Evolutionary conservation across 2,329 filamentous ascomycete genomes (phyloP).

Genomic region (Diplocarpon rosae): DNA sequence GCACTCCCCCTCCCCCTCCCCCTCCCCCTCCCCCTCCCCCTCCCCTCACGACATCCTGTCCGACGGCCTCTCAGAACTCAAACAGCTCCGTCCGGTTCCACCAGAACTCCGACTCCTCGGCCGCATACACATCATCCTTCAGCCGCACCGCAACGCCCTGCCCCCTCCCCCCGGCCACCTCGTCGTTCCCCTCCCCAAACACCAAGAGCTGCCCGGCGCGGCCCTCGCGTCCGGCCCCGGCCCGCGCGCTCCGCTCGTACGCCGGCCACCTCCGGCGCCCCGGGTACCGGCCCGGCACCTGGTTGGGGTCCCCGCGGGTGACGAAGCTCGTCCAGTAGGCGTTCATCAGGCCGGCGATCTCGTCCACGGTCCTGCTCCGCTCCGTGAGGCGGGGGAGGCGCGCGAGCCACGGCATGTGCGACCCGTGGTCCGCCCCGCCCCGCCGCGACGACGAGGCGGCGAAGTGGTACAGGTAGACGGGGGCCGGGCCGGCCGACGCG

Average conservation of each 20-base stretch:
- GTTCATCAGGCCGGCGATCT: constrained; percentile 23
- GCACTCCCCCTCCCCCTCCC: no score
- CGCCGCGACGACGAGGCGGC: constrained; percentile 32
- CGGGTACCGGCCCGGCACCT: constrained; percentile 11
- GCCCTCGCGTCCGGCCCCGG: constrained; percentile 6
- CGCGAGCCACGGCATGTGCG: constrained; percentile 35
- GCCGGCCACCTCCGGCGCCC: constrained; percentile 17
- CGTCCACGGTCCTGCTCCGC: constrained; percentile 6
- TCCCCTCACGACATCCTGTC: no score
- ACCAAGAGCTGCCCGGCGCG: constrained; percentile 32
- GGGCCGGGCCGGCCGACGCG: constrained; percentile 20
- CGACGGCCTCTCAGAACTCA: constrained; percentile 22
- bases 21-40: no score
- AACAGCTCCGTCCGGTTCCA: constrained; percentile 41
- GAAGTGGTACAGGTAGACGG: constrained; percentile 49
- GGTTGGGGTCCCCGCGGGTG: constrained; percentile 25
- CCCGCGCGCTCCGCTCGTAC: constrained; percentile 9
- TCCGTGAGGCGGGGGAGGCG: constrained; percentile 24
- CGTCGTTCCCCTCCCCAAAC: constrained; percentile 50
- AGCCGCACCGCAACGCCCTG: constrained; percentile 35
- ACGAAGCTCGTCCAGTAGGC: constrained; percentile 27
- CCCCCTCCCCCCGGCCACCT: constrained; percentile 31
- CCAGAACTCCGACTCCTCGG: constrained; percentile 47
- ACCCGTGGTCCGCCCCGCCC: constrained; percentile 33
- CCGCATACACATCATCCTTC: constrained; percentile 33